Evolutionary conservation across 768 basidiomycete species (phyloP).

Genomic region (Lenzites betulinus): DNA sequence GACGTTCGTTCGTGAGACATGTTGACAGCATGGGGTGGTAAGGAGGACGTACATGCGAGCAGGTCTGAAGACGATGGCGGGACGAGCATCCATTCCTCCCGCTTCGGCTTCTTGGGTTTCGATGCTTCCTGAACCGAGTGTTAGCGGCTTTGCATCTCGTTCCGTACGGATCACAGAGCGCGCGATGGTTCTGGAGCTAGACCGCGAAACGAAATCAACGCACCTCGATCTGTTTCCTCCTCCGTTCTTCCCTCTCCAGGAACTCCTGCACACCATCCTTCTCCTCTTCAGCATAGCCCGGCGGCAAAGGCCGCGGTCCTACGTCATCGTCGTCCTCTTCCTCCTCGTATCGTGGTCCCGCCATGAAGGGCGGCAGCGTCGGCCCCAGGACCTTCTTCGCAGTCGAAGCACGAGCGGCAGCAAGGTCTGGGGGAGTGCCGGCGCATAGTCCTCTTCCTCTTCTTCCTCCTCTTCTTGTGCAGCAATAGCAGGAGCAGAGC

Average conservation of each 20-base stretch:
- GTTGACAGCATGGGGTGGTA: background rate
- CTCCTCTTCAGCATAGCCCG: conserved; percentile 41
- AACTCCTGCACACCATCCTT: conserved; percentile 79
- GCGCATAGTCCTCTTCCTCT: conserved; percentile 70
- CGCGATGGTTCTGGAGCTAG: too few relatives aligned
- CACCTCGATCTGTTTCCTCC: conserved; percentile 69
- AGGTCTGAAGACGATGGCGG: conserved; percentile 85
- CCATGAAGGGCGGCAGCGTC: conserved; percentile 45
- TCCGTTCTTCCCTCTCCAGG: conserved; percentile 79
- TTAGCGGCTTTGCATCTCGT: background rate
- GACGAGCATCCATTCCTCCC: conserved; percentile 98
- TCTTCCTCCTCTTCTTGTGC: conserved; percentile 38
- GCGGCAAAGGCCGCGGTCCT: conserved; percentile 78
- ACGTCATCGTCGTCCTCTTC: conserved; percentile 74
- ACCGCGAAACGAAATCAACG: conserved; percentile 11
- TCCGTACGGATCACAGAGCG: background rate
- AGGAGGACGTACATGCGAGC: conserved; percentile 61
- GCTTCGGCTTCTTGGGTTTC: conserved; percentile 74
- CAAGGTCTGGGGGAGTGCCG: conserved; percentile 76
- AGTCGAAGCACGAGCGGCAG: conserved; percentile 40
- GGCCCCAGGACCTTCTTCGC: conserved; percentile 52
- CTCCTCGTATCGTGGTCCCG: conserved; percentile 23
- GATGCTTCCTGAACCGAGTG: conserved; percentile 56
- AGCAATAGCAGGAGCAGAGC: conserved; percentile 12
- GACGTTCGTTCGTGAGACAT: background rate